Base-by-base conservation (phyloP, 495 filamentous ascomycete species). In the Trichoderma reesei region DNA sequence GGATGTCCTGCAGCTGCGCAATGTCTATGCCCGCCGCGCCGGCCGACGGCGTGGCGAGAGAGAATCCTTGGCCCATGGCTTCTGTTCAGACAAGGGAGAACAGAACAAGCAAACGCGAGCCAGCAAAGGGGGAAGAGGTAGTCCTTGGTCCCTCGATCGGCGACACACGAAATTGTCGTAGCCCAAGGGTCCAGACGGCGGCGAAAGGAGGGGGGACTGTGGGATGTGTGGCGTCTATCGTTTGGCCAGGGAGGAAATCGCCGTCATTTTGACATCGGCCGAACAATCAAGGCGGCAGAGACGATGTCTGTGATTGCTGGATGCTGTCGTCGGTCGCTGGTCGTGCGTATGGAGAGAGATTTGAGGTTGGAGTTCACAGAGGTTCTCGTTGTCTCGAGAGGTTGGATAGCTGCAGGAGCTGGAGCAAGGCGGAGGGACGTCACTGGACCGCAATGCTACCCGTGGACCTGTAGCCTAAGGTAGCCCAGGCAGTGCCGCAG, bases 41-140 rank as follows among this genome's bases (percentile, higher is more conserved):
- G 64, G 91, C 89, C 41, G 92, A 91, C 65, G 95, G 87, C 65
- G 92, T 89, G 34, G 90, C 88, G 64, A 95, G 83, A 67, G 95
- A 98, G 76, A 96, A 97, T 70, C 90, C 91, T 81, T 99, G 95
- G 64, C 95, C 95, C 95, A 99, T 99, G 61, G 39, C 20, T 39
- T 39, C 26, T 1, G 26, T 26, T 26, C 38, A 39, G 3, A 39
- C 38, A 11, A 39, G 11, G 0, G 11, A 39, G 38, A 39, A 6
- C 1, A 39, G 38, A 39, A 39, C 6, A 11, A 39, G 4, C 26
- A 26, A 1, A 26, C 26, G 26, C 26, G 26, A 26, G 26, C 26
- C 26, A 26, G 26, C 26, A 48, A 20, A 18, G 7, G n/a, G 20
- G 44, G n/a, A 18, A 48, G n/a, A 6, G 44, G 3, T 48, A 8